Evolutionary conservation across 108 stramenopile genomes (phyloP).

Genomic region (Poteriospumella lacustris): DNA sequence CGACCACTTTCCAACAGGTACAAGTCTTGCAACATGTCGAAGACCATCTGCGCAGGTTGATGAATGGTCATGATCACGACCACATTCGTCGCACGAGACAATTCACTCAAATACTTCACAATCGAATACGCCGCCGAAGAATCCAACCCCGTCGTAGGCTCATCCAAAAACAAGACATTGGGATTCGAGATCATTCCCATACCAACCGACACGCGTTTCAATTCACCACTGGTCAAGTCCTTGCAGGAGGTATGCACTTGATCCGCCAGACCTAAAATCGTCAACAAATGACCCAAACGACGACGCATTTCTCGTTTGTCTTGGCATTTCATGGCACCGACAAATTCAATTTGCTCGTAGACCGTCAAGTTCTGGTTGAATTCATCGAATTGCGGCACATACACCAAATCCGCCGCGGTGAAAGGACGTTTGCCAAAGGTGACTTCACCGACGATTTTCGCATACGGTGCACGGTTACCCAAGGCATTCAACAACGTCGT

Average conservation of each 20-base stretch:
- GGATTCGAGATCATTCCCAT: slow-evolving; percentile 41
- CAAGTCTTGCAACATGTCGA: slow-evolving; percentile 40
- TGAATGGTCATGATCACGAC: slow-evolving; percentile 50
- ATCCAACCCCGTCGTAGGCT: slow-evolving; percentile 41
- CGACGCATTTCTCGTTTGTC: neutral
- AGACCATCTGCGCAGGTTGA: slow-evolving; percentile 36
- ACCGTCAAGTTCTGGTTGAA: slow-evolving; percentile 38
- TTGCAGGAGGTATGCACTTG: slow-evolving; percentile 24
- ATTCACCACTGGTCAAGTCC: slow-evolving; percentile 35
- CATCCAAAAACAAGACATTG: slow-evolving; percentile 33
- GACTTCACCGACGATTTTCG: slow-evolving; percentile 31
- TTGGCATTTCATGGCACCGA: slow-evolving; percentile 21
- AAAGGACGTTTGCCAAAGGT: slow-evolving; percentile 25
- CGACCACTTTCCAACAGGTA: slow-evolving; percentile 38
- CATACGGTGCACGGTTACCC: slow-evolving; percentile 38
- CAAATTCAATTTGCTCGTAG: slow-evolving; percentile 33
- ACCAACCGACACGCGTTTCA: slow-evolving; percentile 39
- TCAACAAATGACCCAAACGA: slow-evolving; percentile 22
- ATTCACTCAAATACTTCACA: slow-evolving; percentile 36
- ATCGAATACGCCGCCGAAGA: slow-evolving; percentile 37
- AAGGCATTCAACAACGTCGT: slow-evolving; percentile 43
- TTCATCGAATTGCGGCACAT: slow-evolving; percentile 48
- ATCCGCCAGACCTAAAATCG: slow-evolving; percentile 29
- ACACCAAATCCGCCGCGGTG: slow-evolving; percentile 30
- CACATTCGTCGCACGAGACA: slow-evolving; percentile 33